Evolutionary conservation across 2,329 filamentous ascomycete genomes (phyloP).

Genomic region (Cryphonectria radicalis): DNA sequence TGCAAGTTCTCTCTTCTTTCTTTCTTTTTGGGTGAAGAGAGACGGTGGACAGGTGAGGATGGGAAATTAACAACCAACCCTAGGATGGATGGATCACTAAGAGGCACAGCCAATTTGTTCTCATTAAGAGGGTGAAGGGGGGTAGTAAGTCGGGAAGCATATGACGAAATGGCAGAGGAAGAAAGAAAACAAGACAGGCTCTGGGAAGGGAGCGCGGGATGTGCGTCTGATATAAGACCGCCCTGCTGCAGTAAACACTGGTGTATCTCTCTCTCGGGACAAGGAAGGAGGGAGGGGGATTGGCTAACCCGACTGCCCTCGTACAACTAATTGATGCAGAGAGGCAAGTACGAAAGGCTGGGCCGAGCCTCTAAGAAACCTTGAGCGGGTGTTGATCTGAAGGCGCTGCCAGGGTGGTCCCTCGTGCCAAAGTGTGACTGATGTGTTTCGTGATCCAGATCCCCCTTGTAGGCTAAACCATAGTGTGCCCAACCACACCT

Average conservation of each 20-base stretch:
- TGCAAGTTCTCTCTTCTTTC: not conserved
- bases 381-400: not conserved
- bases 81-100: not conserved
- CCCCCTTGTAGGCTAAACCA: not conserved
- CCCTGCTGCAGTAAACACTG: not conserved
- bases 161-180: not conserved
- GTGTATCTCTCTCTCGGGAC: not conserved
- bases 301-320: not conserved
- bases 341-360: not conserved
- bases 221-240: slow-evolving; percentile 6
- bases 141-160: not conserved
- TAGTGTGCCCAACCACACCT: not conserved
- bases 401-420: not conserved
- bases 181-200: not conserved
- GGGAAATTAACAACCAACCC: not conserved
- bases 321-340: not conserved
- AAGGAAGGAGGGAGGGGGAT: not conserved
- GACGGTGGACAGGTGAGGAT: not conserved
- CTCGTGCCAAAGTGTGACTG: slow-evolving; percentile 3
- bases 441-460: not conserved
- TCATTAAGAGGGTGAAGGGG: not conserved
- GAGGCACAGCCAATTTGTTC: not conserved
- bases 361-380: not conserved
- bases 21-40: not conserved
- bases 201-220: not conserved